A percentile compares a stretch with the other conserved stretches of the same genome.
These are phyloP conservation scores for Macrophomina phaseolina DNA, from an alignment of 2,329 filamentous ascomycete species.

Conservation along the genomic window DNA sequence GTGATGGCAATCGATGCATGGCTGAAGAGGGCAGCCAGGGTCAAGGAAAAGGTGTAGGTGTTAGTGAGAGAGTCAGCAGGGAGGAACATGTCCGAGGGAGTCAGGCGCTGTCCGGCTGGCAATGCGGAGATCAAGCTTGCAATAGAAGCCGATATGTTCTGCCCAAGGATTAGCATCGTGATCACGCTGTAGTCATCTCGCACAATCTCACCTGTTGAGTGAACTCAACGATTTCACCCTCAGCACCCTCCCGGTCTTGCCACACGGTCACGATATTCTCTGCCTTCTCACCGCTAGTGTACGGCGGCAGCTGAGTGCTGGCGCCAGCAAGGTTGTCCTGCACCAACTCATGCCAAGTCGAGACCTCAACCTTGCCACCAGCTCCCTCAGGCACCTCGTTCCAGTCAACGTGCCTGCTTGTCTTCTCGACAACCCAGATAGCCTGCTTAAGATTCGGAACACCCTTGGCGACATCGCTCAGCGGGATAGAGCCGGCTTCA, in stretches of 20 bases:
- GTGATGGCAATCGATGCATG: slow-evolving; percentile 88
- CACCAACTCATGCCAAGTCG: slow-evolving; percentile 92
- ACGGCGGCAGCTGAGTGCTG: slow-evolving; percentile 67
- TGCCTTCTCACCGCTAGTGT: slow-evolving; percentile 59
- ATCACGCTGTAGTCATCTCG: not conserved
- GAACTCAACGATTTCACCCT: slow-evolving; percentile 76
- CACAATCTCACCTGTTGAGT: slow-evolving; percentile 64
- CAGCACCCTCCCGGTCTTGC: slow-evolving; percentile 57
- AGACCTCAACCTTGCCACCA: slow-evolving; percentile 75
- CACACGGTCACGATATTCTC: slow-evolving; percentile 68
- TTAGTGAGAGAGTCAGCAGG: slow-evolving; percentile 81
- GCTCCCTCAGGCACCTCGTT: slow-evolving; percentile 82
- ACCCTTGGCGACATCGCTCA: slow-evolving; percentile 71
- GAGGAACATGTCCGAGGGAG: slow-evolving; percentile 78
- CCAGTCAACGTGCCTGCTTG: slow-evolving; percentile 94
- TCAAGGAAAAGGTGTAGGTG: slow-evolving; percentile 78
- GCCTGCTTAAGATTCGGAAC: slow-evolving; percentile 75
- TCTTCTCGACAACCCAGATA: slow-evolving; percentile 91
- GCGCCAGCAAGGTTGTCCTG: slow-evolving; percentile 62
- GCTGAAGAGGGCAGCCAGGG: slow-evolving; percentile 80
- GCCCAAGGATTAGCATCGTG: slow-evolving; percentile 18
- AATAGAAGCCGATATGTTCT: slow-evolving; percentile 87
- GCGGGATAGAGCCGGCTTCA: slow-evolving; percentile 83
- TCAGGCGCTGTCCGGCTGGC: slow-evolving; percentile 75
- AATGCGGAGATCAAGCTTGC: slow-evolving; percentile 78